Evolutionary conservation across 345 rosid species (phyloP).

Genomic region (Gossypium turneri): DNA sequence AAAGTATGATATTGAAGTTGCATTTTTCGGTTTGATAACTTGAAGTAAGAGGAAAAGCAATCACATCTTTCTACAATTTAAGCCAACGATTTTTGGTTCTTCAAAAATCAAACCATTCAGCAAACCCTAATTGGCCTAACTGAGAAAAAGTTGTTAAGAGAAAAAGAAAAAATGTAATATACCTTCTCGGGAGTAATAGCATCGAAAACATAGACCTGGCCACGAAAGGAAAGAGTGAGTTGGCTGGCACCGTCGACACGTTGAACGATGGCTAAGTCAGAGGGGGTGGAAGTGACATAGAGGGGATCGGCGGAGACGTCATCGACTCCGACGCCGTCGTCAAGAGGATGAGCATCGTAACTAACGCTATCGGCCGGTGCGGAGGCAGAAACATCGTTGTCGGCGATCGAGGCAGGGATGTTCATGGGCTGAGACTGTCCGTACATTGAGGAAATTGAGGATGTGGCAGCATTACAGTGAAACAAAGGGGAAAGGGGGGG

Average conservation of each 20-base stretch:
- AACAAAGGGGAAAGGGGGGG: neutral
- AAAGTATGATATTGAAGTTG: neutral
- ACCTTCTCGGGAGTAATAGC: conserved; percentile 2
- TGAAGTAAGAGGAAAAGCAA: neutral
- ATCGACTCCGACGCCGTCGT: conserved; percentile 13
- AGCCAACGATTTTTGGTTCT: neutral
- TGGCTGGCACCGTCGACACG: neutral
- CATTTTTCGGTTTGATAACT: neutral
- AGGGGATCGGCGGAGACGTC: neutral
- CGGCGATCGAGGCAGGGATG: conserved; percentile 13
- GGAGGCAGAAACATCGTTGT: conserved; percentile 39
- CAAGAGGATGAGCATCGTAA: conserved; percentile 42
- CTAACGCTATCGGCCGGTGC: conserved; percentile 32
- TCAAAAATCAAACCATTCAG: neutral
- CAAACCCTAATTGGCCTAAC: neutral
- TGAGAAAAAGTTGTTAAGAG: neutral
- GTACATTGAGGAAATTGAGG: conserved; percentile 3
- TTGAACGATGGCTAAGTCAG: neutral
- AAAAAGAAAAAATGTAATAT: neutral
- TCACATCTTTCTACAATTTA: neutral
- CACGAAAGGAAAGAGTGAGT: neutral
- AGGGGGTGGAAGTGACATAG: neutral
- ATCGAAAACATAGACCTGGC: conserved; percentile 1
- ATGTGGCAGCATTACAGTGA: conserved; percentile 16
- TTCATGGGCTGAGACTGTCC: conserved; percentile 1